phyloP scores from a whole-genome alignment of 208 protist genomes.

The Zelonia costaricensis region DNA sequence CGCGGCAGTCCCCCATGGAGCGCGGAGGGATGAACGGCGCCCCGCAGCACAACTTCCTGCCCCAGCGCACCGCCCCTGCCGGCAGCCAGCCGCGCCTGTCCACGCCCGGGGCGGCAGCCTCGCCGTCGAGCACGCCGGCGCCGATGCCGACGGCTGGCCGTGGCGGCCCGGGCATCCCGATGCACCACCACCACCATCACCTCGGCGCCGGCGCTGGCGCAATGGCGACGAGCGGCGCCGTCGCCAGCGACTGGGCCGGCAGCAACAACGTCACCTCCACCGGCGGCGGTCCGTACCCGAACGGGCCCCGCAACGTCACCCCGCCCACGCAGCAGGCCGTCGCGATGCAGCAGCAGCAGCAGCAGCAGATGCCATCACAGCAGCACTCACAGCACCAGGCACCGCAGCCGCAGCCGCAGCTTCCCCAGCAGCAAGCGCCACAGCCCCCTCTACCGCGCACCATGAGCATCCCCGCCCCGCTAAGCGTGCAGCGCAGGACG shows the following conservation, averaged over 20 bases:
- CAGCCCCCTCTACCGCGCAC: too few species aligned
- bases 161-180: slow-evolving; percentile 7
- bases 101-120: slow-evolving; percentile 6
- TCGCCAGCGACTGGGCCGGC: slow-evolving; percentile 18
- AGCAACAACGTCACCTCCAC: slow-evolving; percentile 24
- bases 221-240: slow-evolving; percentile 10
- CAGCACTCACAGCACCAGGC: slow-evolving; percentile 31
- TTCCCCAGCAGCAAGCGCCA: too few species aligned
- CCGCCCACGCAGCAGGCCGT: slow-evolving; percentile 9
- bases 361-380: slow-evolving; percentile 26
- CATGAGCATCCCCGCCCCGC: slow-evolving; percentile 32
- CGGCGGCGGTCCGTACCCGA: not conserved
- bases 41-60: slow-evolving; percentile 19
- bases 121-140: slow-evolving; percentile 1
- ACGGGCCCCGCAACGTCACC: slow-evolving; percentile 17
- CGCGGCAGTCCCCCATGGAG: slow-evolving; percentile 2
- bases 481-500: slow-evolving; percentile 24
- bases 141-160: slow-evolving; percentile 13
- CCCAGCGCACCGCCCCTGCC: not conserved
- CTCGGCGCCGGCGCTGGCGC: slow-evolving; percentile 11
- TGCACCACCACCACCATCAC: slow-evolving; percentile 41
- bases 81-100: not conserved
- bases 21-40: slow-evolving; percentile 3
- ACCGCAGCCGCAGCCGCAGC: slow-evolving; percentile 18
- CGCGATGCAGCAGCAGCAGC: slow-evolving; percentile 11